These are phyloP conservation scores for Dendrobium chrysotoxum DNA, from an alignment of 106 monocot species.

Conservation along the genomic window DNA sequence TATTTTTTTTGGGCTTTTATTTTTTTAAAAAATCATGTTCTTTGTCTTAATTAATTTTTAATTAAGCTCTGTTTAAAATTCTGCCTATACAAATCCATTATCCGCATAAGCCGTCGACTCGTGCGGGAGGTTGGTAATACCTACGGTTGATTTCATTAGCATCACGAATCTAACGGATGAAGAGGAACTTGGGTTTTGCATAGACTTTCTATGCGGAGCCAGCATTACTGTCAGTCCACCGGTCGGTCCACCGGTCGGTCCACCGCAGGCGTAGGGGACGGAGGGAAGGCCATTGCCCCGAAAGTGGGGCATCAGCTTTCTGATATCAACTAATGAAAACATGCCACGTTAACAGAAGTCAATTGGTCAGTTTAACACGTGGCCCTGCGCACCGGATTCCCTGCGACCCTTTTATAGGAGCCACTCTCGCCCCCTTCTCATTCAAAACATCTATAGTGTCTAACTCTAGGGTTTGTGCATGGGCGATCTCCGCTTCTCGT, in stretches of 20 bases:
- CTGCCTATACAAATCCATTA: no score
- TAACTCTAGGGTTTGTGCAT: constrained; percentile 1
- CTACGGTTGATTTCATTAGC: background rate
- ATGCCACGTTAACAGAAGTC: background rate
- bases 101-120: no score
- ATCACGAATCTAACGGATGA: background rate
- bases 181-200: background rate
- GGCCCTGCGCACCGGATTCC: background rate
- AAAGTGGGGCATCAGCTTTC: background rate
- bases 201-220: background rate
- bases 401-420: background rate
- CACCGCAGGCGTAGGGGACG: no score
- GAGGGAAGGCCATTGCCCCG: background rate
- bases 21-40: no score
- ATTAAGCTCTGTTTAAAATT: no score
- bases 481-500: background rate
- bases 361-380: background rate
- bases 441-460: background rate
- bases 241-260: no score
- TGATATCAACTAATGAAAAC: background rate
- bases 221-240: no score
- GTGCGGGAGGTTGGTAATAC: background rate
- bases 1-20: no score
- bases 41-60: no score
- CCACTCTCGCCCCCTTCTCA: background rate